phyloP scores from a whole-genome alignment of 371 early-diverging fungal species.

The Lichtheimia corymbifera region DNA sequence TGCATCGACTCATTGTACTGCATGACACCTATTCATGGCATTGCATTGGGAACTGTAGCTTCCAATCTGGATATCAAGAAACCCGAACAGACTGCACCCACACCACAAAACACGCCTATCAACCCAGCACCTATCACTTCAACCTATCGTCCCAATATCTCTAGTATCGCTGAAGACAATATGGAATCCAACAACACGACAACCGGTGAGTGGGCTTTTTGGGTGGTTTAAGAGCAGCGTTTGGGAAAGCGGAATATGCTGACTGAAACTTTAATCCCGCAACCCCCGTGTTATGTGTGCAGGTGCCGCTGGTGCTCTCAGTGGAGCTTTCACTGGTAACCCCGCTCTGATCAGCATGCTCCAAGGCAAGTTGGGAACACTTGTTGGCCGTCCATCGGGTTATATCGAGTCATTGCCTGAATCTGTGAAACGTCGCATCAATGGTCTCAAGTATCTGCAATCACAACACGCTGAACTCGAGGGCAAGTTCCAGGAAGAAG shows the following conservation, averaged over 20 bases:
- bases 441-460: slow-evolving; percentile 84
- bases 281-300: too few species aligned
- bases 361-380: slow-evolving; percentile 71
- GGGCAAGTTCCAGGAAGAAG: slow-evolving; percentile 85
- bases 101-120: slow-evolving; percentile 52
- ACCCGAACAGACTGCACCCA: slow-evolving; percentile 34
- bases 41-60: slow-evolving; percentile 1
- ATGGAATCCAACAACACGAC: too few species aligned
- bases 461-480: slow-evolving; percentile 80
- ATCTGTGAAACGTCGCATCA: slow-evolving; percentile 80
- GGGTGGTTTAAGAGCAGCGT: too few species aligned
- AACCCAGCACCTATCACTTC: slow-evolving; percentile 47
- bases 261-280: too few species aligned
- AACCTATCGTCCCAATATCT: slow-evolving; percentile 35
- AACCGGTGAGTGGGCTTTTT: too few species aligned
- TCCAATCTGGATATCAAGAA: slow-evolving; percentile 17
- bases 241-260: too few species aligned
- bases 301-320: slow-evolving; percentile 11
- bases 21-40: too few species aligned
- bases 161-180: slow-evolving; percentile 37
- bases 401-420: slow-evolving; percentile 80
- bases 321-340: slow-evolving; percentile 40
- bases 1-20: too few species aligned
- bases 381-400: slow-evolving; percentile 80
- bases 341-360: slow-evolving; percentile 56